These are phyloP conservation scores for Hansenula anomala DNA, from an alignment of 1,139 yeast genomes.

Conservation along the genomic window DNA sequence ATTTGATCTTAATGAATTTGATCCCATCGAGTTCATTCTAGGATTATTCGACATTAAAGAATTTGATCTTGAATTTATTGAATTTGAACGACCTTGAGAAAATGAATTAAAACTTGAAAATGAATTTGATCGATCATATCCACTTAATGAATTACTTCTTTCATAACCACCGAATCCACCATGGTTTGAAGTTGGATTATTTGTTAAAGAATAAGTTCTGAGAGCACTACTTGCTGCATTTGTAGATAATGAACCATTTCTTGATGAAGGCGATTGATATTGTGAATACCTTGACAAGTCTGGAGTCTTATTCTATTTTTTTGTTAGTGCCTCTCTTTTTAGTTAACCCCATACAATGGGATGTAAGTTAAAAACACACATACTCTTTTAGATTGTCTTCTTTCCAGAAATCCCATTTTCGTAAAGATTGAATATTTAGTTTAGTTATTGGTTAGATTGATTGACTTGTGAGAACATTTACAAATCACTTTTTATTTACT, in stretches of 20 bases:
- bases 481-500: no score
- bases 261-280: background rate
- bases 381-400: constrained; percentile 1
- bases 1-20: constrained; percentile 3
- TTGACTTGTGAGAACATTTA: no score
- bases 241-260: constrained; percentile 3
- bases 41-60: no score
- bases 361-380: background rate
- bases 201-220: constrained; percentile 5
- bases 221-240: constrained; percentile 12
- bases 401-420: constrained; percentile 2
- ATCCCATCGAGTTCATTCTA: background rate
- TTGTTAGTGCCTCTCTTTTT: background rate
- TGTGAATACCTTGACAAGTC: constrained; percentile 13
- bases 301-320: constrained; percentile 7
- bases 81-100: background rate
- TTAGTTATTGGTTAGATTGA: no score
- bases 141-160: background rate
- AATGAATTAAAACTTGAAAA: background rate
- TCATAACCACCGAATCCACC: no score
- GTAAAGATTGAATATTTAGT: background rate
- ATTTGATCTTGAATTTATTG: background rate
- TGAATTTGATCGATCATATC: background rate
- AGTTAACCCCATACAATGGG: no score
- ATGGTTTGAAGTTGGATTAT: background rate